phyloP scores from a whole-genome alignment of 352 stramenopile genomes.

The Phytophthora constricta region DNA sequence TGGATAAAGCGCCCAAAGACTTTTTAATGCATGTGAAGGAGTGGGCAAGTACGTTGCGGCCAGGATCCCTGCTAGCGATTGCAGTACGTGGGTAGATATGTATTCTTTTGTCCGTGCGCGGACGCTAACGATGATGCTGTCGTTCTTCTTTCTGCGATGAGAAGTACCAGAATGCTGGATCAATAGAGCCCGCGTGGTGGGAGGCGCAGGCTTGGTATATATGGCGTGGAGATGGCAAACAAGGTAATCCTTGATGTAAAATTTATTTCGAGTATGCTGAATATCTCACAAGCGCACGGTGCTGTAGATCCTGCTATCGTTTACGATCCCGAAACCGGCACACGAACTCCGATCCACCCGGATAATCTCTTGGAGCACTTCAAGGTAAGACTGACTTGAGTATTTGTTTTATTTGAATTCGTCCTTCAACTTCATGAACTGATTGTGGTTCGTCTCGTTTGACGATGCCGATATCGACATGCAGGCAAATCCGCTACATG shows the following conservation, averaged over 20 bases:
- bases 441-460: neutral
- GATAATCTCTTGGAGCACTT: constrained; percentile 66
- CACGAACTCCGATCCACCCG: constrained; percentile 46
- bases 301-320: constrained; percentile 56
- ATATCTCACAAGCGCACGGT: neutral
- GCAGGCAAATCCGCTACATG: constrained; percentile 71
- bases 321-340: constrained; percentile 55
- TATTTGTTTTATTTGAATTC: no score
- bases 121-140: constrained; percentile 15
- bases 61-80: constrained; percentile 64
- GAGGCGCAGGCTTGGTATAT: constrained; percentile 88
- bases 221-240: constrained; percentile 67
- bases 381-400: no score
- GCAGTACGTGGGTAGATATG: constrained; percentile 50
- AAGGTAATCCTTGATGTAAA: no score
- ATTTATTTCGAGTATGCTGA: no score
- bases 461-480: neutral
- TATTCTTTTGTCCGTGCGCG: constrained; percentile 4
- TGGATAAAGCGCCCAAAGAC: constrained; percentile 44
- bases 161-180: constrained; percentile 79
- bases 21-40: constrained; percentile 67
- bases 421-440: neutral
- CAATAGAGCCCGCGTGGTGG: constrained; percentile 73
- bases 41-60: constrained; percentile 59
- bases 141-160: neutral